These are phyloP conservation scores for Myxozyma neotropica DNA, from an alignment of 805 yeast genomes.

Conservation along the genomic window DNA sequence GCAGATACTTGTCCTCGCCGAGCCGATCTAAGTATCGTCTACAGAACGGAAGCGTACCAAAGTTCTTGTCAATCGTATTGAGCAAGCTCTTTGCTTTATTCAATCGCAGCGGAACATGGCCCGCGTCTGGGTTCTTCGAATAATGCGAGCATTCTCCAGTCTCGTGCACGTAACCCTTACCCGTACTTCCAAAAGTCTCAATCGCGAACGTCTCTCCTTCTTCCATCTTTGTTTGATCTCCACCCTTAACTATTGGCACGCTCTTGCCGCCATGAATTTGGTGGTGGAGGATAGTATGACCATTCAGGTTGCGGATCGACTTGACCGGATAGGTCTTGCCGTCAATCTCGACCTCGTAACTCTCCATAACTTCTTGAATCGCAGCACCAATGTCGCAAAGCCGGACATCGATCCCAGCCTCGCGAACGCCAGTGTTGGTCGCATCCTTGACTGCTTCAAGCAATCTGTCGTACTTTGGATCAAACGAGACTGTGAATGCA, in stretches of 20 bases:
- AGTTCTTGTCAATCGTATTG: conserved; percentile 70
- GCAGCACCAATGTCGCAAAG: conserved; percentile 94
- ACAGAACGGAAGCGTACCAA: conserved; percentile 96
- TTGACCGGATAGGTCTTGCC: conserved; percentile 85
- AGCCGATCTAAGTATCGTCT: conserved; percentile 88
- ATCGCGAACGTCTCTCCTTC: conserved; percentile 98
- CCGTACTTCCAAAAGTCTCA: conserved; percentile 97
- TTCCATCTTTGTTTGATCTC: conserved; percentile 96
- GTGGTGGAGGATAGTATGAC: conserved; percentile 86
- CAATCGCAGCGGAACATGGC: conserved; percentile 56
- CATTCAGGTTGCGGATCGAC: conserved; percentile 88
- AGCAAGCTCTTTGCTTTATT: conserved; percentile 72
- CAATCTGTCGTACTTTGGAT: conserved; percentile 76
- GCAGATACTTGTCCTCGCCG: conserved; percentile 88
- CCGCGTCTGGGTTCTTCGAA: conserved; percentile 59
- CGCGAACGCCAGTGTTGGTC: conserved; percentile 88
- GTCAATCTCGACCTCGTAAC: conserved; percentile 86
- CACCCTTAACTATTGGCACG: conserved; percentile 93
- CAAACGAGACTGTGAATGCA: conserved; percentile 90
- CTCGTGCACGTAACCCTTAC: conserved; percentile 82
- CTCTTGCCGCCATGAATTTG: conserved; percentile 92
- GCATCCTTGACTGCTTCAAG: conserved; percentile 88
- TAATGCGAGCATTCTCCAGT: conserved; percentile 96
- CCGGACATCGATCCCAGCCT: conserved; percentile 95
- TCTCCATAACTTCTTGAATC: conserved; percentile 96